Evolutionary conservation across 495 filamentous ascomycete genomes (phyloP), one percentile per base, ranked within the genome.

Genomic region (Podospora pseudocomata): DNA sequence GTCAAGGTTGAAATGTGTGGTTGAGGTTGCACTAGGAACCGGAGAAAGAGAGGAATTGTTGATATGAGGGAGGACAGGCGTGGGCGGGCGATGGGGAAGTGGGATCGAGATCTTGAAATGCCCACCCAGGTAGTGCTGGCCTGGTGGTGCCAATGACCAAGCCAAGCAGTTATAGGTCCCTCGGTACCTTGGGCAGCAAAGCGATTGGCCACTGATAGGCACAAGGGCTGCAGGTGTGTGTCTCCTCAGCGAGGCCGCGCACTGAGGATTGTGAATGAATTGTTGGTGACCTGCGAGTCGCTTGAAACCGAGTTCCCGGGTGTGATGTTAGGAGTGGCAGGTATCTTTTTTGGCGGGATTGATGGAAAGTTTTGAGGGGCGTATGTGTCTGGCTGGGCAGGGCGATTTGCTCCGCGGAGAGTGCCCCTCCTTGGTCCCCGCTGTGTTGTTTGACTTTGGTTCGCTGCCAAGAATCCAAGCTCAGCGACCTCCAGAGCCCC

Each of bases 91-190:
- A 26, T 58, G 55, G 55, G 55, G 67, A 68, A 68, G 63, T 63
- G 67, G 67, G 68, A 69, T 69, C 59, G 59, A 66, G 68, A 66
- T 66, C 30, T 66, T 18, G 23, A 65, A 68, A 69, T 54, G 53
- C 60, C 34, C 58, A 13, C 44, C 6, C 23, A 60, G 44, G 7
- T 7, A 20, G 23, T 20, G n/a, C 60, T 54, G 66, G 66, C 60
- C 44, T 28, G 63, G 55, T 20, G 55, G n/a, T 65, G 62, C 62
- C 28, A 55, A 39, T 49, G 6, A 54, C 34, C 32, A 59, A 66
- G 23, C 20, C 20, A n/a, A 15, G 34, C 60, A 18, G 3, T 11
- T 2, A 11, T 11, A 49, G 39, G 39, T 49, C 39, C 39, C 39
- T 49, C 13, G 39, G 39, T 49, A 49, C 15, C 15, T 49, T 49